phyloP scores from a whole-genome alignment of 202 grass and related monocot species.

The Saccharum hybrid region DNA sequence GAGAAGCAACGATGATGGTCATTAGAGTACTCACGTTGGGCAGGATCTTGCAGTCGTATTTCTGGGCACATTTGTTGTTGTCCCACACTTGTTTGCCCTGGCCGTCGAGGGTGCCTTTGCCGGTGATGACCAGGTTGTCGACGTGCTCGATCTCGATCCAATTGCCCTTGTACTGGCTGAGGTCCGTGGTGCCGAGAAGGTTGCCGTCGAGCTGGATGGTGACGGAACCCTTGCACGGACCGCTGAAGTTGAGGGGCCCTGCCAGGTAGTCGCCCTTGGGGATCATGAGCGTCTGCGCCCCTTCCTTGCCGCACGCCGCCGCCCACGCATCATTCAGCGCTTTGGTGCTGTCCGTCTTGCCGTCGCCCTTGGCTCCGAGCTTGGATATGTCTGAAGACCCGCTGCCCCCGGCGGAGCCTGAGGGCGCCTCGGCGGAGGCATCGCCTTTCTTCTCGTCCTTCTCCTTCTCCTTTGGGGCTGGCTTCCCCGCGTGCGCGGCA shows the following conservation, averaged over 20 bases:
- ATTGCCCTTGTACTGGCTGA: slow-evolving; percentile 36
- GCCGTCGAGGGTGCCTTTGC: slow-evolving; percentile 53
- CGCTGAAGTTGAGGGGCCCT: slow-evolving; percentile 42
- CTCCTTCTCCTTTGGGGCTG: slow-evolving; percentile 5
- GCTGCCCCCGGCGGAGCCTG: background rate
- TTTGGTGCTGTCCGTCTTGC: slow-evolving; percentile 56
- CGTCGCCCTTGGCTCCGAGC: slow-evolving; percentile 42
- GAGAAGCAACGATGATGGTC: too few relatives aligned
- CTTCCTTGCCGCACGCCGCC: slow-evolving; percentile 37
- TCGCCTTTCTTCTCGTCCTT: background rate
- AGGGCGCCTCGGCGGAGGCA: background rate
- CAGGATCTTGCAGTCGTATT: slow-evolving; percentile 50
- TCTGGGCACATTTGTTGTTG: slow-evolving; percentile 50
- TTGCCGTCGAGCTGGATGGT: slow-evolving; percentile 52
- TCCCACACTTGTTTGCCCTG: slow-evolving; percentile 55
- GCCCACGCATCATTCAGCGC: slow-evolving; percentile 48
- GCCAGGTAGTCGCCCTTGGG: slow-evolving; percentile 52
- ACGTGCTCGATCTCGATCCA: slow-evolving; percentile 56
- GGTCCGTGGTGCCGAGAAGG: slow-evolving; percentile 35
- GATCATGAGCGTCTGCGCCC: slow-evolving; percentile 41
- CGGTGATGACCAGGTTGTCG: slow-evolving; percentile 46
- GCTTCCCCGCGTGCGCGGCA: background rate
- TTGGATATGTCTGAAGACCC: slow-evolving; percentile 21
- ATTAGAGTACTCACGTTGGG: slow-evolving; percentile 45
- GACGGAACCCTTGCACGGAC: slow-evolving; percentile 57